Evolutionary conservation across 805 yeast species (phyloP), one percentile per base, ranked within the genome.

Genomic region (Schwanniomyces yamadae): DNA sequence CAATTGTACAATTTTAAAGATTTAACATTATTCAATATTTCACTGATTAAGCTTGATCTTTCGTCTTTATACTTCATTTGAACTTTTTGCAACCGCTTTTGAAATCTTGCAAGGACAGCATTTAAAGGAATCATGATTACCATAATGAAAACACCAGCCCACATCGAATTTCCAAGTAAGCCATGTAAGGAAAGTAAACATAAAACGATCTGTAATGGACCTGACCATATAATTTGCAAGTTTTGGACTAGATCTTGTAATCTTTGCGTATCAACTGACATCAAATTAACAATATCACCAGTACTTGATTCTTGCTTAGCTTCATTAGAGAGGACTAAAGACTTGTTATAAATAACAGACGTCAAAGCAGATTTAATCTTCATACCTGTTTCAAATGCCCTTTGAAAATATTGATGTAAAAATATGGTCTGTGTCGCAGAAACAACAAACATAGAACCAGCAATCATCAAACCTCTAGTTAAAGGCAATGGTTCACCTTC

Each of bases 241-340:
- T 82, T 78, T 55, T 85, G 89, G 16, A 84, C 77, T 37, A 88
- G 69, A 48, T 86, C 95, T 57, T 86, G 95, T 38, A 90, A 66
- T 63, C 95, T 78, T 62, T 85, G 95, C 3, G 89, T 81, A 63
- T 90, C 98, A 29, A 90, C 95, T 35, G 95, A 82, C 96, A 90
- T 88, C 51, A 90, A 70, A 55, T 90, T 90, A 39, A 90, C 97
- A 46, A 91, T 85, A 57, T 89, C 96, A 54, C 98, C 98, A 4
- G 95, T 85, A 21, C 86, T 77, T 26, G 87, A 78, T 49, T 76
- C 62, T 54, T 77, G 79, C 41, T 79, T 78, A 8, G 87, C 77
- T 52, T 85, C 93, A 46, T 77, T 80, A 1, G 91, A 83, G 41
- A 85, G 63, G 10, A 71, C 76, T 44, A 85, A 57, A 0, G 93